These are phyloP conservation scores for Euphorbia neoarborescens DNA, from an alignment of 441 rosid genomes.

Conservation along the genomic window DNA sequence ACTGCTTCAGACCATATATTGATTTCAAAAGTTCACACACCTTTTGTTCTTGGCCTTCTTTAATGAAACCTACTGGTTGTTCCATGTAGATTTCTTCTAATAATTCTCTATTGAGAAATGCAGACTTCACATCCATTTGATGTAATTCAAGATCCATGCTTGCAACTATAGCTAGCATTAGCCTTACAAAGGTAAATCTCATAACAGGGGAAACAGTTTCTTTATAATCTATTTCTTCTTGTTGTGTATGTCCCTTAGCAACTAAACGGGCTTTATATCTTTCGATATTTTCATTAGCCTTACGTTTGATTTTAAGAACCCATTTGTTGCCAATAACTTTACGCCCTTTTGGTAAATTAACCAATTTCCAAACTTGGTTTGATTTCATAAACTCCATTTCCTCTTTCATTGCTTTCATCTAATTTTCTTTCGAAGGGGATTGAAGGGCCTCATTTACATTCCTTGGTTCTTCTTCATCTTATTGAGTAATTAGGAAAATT, in stretches of 20 bases:
- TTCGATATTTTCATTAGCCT: too few species aligned
- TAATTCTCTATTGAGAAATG: not conserved
- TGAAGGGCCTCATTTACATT: too few species aligned
- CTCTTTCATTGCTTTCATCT: too few species aligned
- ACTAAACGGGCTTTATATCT: not conserved
- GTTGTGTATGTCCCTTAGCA: not conserved
- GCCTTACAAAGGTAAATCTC: not conserved
- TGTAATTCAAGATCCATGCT: not conserved
- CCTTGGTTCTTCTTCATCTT: too few species aligned
- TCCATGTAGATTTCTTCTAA: not conserved
- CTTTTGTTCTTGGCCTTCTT: not conserved
- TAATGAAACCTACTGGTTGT: not conserved
- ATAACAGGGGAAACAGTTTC: not conserved
- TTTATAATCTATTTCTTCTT: not conserved
- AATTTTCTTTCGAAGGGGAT: too few species aligned
- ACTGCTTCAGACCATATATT: conserved; percentile 10
- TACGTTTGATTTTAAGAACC: too few species aligned
- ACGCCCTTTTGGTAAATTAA: too few species aligned
- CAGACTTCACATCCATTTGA: not conserved
- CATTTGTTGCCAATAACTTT: too few species aligned
- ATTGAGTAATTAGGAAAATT: too few species aligned
- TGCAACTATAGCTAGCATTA: not conserved
- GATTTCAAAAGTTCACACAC: not conserved
- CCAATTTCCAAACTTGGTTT: too few species aligned
- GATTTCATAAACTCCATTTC: too few species aligned